phyloP scores from a whole-genome alignment of 2,329 filamentous ascomycete genomes.

The Leptographium wingfieldii region DNA sequence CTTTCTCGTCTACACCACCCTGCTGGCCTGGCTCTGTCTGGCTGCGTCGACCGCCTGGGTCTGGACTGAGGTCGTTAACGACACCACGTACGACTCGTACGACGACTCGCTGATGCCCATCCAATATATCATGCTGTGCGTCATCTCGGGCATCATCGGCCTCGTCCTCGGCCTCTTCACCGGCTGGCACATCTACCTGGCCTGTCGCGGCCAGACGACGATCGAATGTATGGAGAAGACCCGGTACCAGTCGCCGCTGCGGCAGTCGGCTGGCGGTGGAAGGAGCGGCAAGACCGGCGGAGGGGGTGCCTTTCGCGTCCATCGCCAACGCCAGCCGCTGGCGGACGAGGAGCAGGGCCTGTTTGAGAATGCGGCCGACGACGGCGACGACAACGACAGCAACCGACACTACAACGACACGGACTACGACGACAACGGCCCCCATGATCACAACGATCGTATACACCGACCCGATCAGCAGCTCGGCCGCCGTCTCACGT shows the following conservation, averaged over 20 bases:
- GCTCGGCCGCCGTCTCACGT: slow-evolving; percentile 34
- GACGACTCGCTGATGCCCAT: slow-evolving; percentile 70
- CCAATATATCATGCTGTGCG: slow-evolving; percentile 79
- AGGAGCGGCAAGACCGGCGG: too few species aligned
- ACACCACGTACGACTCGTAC: slow-evolving; percentile 41
- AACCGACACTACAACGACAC: not conserved
- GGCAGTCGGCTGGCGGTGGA: slow-evolving; percentile 21
- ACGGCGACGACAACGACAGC: not conserved
- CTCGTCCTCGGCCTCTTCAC: slow-evolving; percentile 84
- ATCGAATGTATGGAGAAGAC: slow-evolving; percentile 96
- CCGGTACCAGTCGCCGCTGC: slow-evolving; percentile 72
- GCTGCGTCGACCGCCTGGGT: slow-evolving; percentile 69
- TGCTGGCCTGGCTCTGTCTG: slow-evolving; percentile 78
- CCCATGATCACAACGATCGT: not conserved
- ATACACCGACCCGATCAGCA: slow-evolving; percentile 11
- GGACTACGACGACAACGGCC: not conserved
- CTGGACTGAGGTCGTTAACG: slow-evolving; percentile 67
- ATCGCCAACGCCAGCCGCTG: slow-evolving; percentile 57
- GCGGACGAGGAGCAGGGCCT: slow-evolving; percentile 38
- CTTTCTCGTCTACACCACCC: slow-evolving; percentile 76
- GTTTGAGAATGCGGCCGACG: not conserved
- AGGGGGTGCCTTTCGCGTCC: too few species aligned
- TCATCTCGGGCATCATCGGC: slow-evolving; percentile 82
- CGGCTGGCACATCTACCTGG: slow-evolving; percentile 78
- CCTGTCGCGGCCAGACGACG: slow-evolving; percentile 70